phyloP scores from a whole-genome alignment of 345 rosid species.

The Leavenworthia alabamica region DNA sequence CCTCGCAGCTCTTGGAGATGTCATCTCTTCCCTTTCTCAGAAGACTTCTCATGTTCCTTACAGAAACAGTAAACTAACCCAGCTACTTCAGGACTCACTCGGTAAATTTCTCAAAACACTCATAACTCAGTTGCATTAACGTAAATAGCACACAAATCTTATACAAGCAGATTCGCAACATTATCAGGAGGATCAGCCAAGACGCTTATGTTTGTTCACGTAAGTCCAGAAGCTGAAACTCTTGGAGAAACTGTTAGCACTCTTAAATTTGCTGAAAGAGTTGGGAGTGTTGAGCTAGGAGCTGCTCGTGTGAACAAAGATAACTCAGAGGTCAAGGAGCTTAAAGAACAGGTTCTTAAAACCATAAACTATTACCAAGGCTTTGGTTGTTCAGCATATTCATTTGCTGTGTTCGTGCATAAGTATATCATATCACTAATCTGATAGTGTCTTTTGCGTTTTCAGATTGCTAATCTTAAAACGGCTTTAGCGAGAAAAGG shows the following conservation, averaged over 20 bases:
- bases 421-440: not conserved
- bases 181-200: slow-evolving; percentile 91
- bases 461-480: slow-evolving; percentile 69
- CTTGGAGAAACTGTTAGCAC: slow-evolving; percentile 82
- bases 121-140: not conserved
- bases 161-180: not conserved
- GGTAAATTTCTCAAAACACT: slow-evolving; percentile 41
- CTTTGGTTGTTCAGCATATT: not conserved
- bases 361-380: not conserved
- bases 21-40: slow-evolving; percentile 82
- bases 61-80: slow-evolving; percentile 92
- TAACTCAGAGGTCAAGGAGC: slow-evolving; percentile 69
- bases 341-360: slow-evolving; percentile 66
- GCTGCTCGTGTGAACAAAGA: slow-evolving; percentile 87
- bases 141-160: not conserved
- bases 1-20: slow-evolving; percentile 91
- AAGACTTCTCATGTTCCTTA: slow-evolving; percentile 86
- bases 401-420: not conserved
- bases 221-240: slow-evolving; percentile 83
- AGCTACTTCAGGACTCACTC: slow-evolving; percentile 91
- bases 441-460: not conserved
- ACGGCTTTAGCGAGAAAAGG: slow-evolving; percentile 64
- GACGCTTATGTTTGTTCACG: slow-evolving; percentile 94
- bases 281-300: slow-evolving; percentile 90
- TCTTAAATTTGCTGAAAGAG: slow-evolving; percentile 94